phyloP scores from a whole-genome alignment of 192 early-diverging fungal genomes.

The Coemansia erecta region DNA sequence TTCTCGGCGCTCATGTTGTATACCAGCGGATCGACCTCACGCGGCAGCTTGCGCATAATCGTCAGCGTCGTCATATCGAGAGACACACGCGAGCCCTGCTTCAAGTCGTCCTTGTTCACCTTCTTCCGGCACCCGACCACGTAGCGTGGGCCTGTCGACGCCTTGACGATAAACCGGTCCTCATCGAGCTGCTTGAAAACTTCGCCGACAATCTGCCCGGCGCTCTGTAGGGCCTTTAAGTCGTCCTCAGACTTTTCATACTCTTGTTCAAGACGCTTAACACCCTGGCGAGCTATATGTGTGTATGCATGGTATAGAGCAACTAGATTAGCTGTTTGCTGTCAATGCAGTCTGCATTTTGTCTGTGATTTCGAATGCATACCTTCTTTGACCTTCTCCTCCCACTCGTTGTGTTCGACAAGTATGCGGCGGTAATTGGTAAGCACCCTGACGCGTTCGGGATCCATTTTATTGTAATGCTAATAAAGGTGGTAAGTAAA shows the following conservation, averaged over 20 bases:
- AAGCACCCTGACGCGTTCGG: slow-evolving; percentile 72
- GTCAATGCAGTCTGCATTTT: too few relatives aligned
- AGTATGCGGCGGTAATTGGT: slow-evolving; percentile 83
- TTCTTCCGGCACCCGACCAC: slow-evolving; percentile 96
- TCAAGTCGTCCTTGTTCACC: slow-evolving; percentile 92
- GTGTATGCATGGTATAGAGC: background rate
- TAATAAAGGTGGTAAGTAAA: background rate
- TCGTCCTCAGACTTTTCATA: slow-evolving; percentile 97
- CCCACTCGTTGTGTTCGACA: slow-evolving; percentile 91
- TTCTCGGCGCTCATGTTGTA: slow-evolving; percentile 99
- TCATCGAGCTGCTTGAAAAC: slow-evolving; percentile 97
- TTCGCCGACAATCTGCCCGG: slow-evolving; percentile 99
- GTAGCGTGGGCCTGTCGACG: slow-evolving; percentile 94
- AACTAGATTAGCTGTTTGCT: too few relatives aligned
- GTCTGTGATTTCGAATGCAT: background rate
- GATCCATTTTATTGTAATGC: slow-evolving; percentile 28
- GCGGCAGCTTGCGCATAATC: slow-evolving; percentile 98
- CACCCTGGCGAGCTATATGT: slow-evolving; percentile 69
- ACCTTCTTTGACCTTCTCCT: slow-evolving; percentile 92
- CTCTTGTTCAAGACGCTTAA: slow-evolving; percentile 84
- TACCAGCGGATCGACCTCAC: slow-evolving; percentile 98
- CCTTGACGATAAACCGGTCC: slow-evolving; percentile 97
- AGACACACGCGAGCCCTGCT: slow-evolving; percentile 95
- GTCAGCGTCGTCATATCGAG: slow-evolving; percentile 99
- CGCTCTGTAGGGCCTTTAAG: slow-evolving; percentile 95